phyloP scores from a whole-genome alignment of 306 rosid genomes.

The Prunus kanzakura region DNA sequence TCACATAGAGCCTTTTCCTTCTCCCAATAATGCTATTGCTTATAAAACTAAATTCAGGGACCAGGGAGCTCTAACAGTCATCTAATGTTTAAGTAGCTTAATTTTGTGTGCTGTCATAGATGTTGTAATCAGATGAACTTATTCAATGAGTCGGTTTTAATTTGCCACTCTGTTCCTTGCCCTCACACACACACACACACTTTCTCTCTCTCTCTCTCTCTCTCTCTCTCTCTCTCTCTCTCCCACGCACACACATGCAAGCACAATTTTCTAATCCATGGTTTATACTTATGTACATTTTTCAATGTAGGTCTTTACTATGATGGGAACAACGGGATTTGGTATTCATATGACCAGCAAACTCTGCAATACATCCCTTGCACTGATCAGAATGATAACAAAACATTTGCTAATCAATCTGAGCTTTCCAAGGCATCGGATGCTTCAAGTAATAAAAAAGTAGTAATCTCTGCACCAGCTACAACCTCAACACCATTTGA shows the following conservation, averaged over 20 bases:
- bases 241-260: not conserved
- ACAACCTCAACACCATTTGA: conserved; percentile 58
- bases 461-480: conserved; percentile 91
- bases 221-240: not conserved
- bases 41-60: not conserved
- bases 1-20: not conserved
- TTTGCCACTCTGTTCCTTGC: not conserved
- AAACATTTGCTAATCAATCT: conserved; percentile 48
- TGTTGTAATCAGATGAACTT: not conserved
- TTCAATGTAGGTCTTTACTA: conserved; percentile 77
- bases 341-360: conserved; percentile 91
- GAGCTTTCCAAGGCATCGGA: conserved; percentile 64
- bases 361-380: conserved; percentile 79
- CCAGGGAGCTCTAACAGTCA: not conserved
- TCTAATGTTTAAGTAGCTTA: not conserved
- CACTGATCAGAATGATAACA: conserved; percentile 70
- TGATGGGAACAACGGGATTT: conserved; percentile 78
- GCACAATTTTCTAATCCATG: not conserved
- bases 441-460: conserved; percentile 63
- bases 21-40: not conserved
- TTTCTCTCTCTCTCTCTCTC: not conserved
- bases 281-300: conserved; percentile 10
- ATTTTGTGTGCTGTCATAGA: not conserved
- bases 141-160: not conserved
- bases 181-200: no score